Evolutionary conservation across 495 filamentous ascomycete species (phyloP).

Genomic region (Hypoxylon perforatum): DNA sequence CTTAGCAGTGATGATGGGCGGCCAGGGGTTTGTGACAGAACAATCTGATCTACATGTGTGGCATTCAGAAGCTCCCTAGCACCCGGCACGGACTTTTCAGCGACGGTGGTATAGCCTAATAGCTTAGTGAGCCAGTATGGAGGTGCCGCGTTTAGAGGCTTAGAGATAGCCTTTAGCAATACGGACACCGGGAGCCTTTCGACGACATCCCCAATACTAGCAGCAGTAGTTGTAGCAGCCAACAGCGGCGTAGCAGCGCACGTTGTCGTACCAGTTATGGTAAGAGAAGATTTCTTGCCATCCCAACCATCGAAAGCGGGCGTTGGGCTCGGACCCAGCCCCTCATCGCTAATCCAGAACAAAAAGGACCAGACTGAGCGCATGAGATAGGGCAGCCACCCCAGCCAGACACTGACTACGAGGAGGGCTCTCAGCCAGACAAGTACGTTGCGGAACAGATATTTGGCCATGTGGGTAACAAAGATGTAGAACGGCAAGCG

Average conservation of each 20-base stretch:
- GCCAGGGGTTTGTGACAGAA: slow-evolving; percentile 20
- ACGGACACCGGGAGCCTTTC: slow-evolving; percentile 45
- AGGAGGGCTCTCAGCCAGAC: slow-evolving; percentile 81
- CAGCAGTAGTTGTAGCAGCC: slow-evolving; percentile 48
- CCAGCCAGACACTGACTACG: slow-evolving; percentile 88
- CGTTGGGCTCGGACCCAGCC: slow-evolving; percentile 66
- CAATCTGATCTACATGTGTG: slow-evolving; percentile 24
- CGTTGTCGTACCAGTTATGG: slow-evolving; percentile 41
- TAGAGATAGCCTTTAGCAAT: slow-evolving; percentile 44
- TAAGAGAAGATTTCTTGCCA: slow-evolving; percentile 25
- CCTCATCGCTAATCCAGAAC: slow-evolving; percentile 96
- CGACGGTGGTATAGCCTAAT: slow-evolving; percentile 27
- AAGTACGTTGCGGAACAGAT: slow-evolving; percentile 73
- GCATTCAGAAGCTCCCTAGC: slow-evolving; percentile 31
- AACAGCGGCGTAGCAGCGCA: slow-evolving; percentile 61
- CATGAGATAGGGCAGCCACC: slow-evolving; percentile 89
- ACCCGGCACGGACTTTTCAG: slow-evolving; percentile 18
- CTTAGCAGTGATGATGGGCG: slow-evolving; percentile 69
- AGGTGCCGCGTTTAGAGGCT: slow-evolving; percentile 42
- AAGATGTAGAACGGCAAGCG: slow-evolving; percentile 83
- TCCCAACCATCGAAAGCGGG: slow-evolving; percentile 40
- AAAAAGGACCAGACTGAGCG: slow-evolving; percentile 88
- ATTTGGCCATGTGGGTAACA: slow-evolving; percentile 75
- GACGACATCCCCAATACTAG: slow-evolving; percentile 45
- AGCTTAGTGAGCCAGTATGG: slow-evolving; percentile 42